Base-by-base conservation (phyloP, 768 basidiomycete species). In the Suillus subaureus region DNA sequence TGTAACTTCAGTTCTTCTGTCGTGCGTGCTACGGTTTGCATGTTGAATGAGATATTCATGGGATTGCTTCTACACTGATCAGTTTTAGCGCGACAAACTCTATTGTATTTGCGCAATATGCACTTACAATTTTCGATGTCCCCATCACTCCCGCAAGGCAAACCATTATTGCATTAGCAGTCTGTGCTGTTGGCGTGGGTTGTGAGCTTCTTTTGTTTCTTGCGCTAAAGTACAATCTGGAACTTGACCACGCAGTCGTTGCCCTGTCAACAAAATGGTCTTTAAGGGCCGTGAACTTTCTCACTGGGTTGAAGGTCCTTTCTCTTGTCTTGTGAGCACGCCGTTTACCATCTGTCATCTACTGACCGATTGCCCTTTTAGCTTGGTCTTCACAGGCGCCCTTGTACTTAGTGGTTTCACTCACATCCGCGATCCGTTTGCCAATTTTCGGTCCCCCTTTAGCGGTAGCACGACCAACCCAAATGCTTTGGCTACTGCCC, bases 371-470 rank as follows among this genome's bases (percentile, higher is more conserved):
- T 51, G 57, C 64, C 42, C 28, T 26, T 8, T 61, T 42, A 71
- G 74, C 52, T 63, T 78, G 52, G 70, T 74, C 42, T 40, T 71
- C 18, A 66, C 73, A 18, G 74, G 75, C 6, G 55, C 67, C 42
- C 70, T 68, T 16, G 74, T 72, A 26, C 67, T 76, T 35, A 64
- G 63, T 6, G 77, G 77, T 18, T 66, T 71, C 21, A 75, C 74
- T 21, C 67, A 56, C 31, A 64, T 77, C 58, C 40, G 67, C 26
- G 67, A 78, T 35, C 78, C 77, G 6, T 68, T 62, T 31, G 67
- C 69, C 23, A 78, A 79, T 71, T 77, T 79, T 68, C 61, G 66
- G 5, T 66, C 75, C 47, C 49, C 69, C 33, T 79, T 75, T 67
- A 66, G 66, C 23, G 77, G 74, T 37, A 69, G 71, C 39, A 69